Evolutionary conservation across 306 rosid genomes (phyloP).

Genomic region (Quercus agrifolia): DNA sequence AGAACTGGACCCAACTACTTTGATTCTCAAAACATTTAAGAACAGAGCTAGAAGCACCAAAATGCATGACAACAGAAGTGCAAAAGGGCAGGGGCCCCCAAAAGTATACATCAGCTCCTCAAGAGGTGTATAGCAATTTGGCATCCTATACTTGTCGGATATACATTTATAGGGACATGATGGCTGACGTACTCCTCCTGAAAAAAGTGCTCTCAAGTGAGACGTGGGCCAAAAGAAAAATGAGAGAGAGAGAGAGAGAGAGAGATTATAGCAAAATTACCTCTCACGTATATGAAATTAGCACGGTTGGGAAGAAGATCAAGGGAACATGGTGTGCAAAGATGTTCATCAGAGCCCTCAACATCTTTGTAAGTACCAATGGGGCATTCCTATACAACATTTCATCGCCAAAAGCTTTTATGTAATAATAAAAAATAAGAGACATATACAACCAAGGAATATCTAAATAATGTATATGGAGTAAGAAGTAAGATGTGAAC

Average conservation of each 20-base stretch:
- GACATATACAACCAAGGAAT: conserved; percentile 5
- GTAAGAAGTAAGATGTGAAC: neutral
- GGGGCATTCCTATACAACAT: conserved; percentile 81
- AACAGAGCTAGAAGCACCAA: conserved; percentile 67
- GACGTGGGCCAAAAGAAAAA: conserved; percentile 10
- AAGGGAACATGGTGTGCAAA: conserved; percentile 86
- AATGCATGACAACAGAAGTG: conserved; percentile 62
- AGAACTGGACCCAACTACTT: conserved; percentile 71
- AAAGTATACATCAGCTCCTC: conserved; percentile 94
- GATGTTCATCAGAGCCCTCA: conserved; percentile 73
- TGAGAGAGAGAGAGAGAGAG: conserved; percentile 14
- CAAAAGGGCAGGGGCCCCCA: conserved; percentile 90
- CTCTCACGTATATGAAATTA: conserved; percentile 79
- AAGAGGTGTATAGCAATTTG: conserved; percentile 90
- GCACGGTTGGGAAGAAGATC: conserved; percentile 94
- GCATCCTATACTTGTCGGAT: conserved; percentile 92
- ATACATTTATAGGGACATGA: conserved; percentile 85
- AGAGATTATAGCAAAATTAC: conserved; percentile 36
- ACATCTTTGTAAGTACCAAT: conserved; percentile 85
- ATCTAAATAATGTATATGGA: neutral
- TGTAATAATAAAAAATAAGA: neutral
- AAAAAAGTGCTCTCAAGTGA: conserved; percentile 21
- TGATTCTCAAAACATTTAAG: conserved; percentile 69
- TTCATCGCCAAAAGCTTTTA: conserved; percentile 11
- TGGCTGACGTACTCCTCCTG: conserved; percentile 72